Evolutionary conservation across 352 stramenopile genomes (phyloP), one percentile per base, ranked within the genome.

Genomic region (Thalassiosira livingstoniorum): DNA sequence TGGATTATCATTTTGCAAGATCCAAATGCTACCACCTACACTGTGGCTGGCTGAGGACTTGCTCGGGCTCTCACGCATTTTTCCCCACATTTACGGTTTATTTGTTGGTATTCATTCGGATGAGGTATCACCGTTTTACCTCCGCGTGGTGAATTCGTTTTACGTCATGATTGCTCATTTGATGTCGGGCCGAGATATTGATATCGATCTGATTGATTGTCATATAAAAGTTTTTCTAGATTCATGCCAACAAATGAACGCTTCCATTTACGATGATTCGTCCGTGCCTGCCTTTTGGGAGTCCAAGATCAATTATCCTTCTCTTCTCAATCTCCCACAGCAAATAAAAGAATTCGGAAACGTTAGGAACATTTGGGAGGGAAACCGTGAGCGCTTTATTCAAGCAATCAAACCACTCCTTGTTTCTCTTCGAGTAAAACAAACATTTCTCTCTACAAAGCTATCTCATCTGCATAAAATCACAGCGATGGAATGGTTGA

Each of bases 31-130:
- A 31, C 62, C 42, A 23, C 31, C 31, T 42, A 57, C 62, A 21
- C 5, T n/a, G 29, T 70, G 62, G 62, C 42, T 70, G 21, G 37
- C 62, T 39, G 37, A 70, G 37, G 37, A 70, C 29, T 23, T 32
- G 2, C 47, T 70, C 23, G 62, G 62, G 21, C 57, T 70, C 37
- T 54, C 62, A 4, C 23, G 37, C 7, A 70, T 70, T n/a, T 4
- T 57, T 15, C 23, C 29, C 11, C 57, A 57, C 25, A n/a, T 57
- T 21, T 70, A 70, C 25, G 18, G 25, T 10, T 23, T 37, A 7
- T 70, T 70, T 58, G 27, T 29, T 23, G 5, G 21, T 23, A 4
- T 7, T n/a, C 11, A 11, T 58, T 18, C 42, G 18, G 10, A 10
- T 51, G 10, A 51, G 18, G 10, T 18, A 18, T 10, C 42, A 51